phyloP scores from a whole-genome alignment of 2,329 filamentous ascomycete species.

The Paecilomyces sp. region DNA sequence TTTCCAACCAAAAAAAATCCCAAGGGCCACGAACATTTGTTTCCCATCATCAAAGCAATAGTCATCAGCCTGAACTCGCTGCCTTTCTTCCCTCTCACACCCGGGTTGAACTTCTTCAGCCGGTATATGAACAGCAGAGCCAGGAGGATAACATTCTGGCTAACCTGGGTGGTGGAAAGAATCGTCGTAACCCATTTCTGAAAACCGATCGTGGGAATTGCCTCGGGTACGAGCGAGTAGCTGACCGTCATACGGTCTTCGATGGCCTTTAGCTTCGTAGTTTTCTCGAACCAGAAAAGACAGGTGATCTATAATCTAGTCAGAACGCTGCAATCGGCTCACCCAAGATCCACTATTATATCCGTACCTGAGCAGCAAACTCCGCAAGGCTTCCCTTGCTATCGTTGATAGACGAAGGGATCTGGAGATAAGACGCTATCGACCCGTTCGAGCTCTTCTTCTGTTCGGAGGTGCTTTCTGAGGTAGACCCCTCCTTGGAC shows the following conservation, averaged over 20 bases:
- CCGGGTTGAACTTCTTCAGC: slow-evolving; percentile 81
- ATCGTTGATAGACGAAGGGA: slow-evolving; percentile 68
- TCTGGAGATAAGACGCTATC: slow-evolving; percentile 52
- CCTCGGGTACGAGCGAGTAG: slow-evolving; percentile 59
- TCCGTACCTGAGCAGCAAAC: slow-evolving; percentile 69
- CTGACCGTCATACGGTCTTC: slow-evolving; percentile 48
- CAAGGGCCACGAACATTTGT: slow-evolving; percentile 64
- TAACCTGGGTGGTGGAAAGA: slow-evolving; percentile 88
- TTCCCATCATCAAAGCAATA: slow-evolving; percentile 93
- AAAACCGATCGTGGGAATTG: slow-evolving; percentile 71
- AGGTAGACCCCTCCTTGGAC: slow-evolving; percentile 12
- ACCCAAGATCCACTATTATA: neutral
- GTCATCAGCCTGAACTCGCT: slow-evolving; percentile 92
- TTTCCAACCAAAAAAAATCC: neutral
- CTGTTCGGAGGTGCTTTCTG: slow-evolving; percentile 13
- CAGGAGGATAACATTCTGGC: slow-evolving; percentile 86
- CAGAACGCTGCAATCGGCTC: neutral
- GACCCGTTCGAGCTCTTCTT: slow-evolving; percentile 25
- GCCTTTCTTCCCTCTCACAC: slow-evolving; percentile 81
- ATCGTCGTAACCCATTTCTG: slow-evolving; percentile 91
- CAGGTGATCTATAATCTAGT: slow-evolving; percentile 66
- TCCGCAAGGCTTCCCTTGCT: slow-evolving; percentile 71
- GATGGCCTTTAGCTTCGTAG: slow-evolving; percentile 68
- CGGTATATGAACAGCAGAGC: slow-evolving; percentile 90
- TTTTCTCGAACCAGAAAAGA: slow-evolving; percentile 94